These are phyloP conservation scores for Populus ilicifolia DNA, from an alignment of 345 rosid species.

Conservation along the genomic window DNA sequence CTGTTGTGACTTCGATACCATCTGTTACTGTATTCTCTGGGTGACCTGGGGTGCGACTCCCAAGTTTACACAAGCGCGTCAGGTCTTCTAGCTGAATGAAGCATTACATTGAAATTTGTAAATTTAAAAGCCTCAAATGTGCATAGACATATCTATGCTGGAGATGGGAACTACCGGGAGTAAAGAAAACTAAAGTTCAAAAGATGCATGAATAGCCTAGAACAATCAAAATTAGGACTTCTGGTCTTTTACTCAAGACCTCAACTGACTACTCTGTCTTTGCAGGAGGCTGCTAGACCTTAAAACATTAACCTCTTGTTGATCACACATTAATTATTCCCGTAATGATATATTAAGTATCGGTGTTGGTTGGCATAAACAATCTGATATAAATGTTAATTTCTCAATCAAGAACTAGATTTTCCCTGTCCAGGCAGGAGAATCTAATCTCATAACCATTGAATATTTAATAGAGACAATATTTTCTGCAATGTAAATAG, in stretches of 20 bases:
- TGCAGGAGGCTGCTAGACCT: too few relatives aligned
- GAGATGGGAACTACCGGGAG: too few relatives aligned
- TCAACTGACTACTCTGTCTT: too few relatives aligned
- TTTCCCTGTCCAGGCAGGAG: not conserved
- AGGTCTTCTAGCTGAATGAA: constrained; percentile 27
- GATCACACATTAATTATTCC: too few relatives aligned
- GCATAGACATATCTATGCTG: not conserved
- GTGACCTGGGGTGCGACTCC: constrained; percentile 39
- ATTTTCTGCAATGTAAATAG: too few relatives aligned
- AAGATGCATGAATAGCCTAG: not conserved
- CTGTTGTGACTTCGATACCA: constrained; percentile 45
- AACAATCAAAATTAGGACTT: not conserved
- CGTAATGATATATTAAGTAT: not conserved
- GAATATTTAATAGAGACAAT: too few relatives aligned
- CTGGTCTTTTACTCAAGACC: too few relatives aligned
- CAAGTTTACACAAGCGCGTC: constrained; percentile 30
- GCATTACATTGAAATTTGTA: not conserved
- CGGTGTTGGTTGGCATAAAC: not conserved
- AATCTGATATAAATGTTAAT: not conserved
- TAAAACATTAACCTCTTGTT: too few relatives aligned
- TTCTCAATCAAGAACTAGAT: not conserved
- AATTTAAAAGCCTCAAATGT: not conserved
- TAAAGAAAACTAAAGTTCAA: not conserved
- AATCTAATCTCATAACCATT: not conserved
- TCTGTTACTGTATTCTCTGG: constrained; percentile 36